Evolutionary conservation across 176 grass and related monocot species (phyloP).

Genomic region (Cenchrus fungigraminus): DNA sequence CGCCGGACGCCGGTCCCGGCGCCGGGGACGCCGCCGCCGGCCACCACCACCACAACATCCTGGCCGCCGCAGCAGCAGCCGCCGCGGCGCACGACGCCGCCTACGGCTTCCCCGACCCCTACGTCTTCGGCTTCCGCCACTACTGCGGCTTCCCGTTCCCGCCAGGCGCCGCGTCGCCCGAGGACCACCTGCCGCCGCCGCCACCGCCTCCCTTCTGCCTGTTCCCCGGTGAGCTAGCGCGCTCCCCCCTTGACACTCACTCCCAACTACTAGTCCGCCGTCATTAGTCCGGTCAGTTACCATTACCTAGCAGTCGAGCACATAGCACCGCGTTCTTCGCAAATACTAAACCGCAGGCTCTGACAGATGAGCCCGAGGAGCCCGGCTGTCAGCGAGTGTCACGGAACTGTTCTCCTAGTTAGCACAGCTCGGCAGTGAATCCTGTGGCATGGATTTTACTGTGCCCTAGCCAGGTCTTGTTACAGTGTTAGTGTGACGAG

Average conservation of each 20-base stretch:
- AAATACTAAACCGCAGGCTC: not conserved
- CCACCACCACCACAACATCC: not conserved
- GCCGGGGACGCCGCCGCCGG: not conserved
- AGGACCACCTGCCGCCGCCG: constrained; percentile 16
- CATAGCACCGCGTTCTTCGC: not conserved
- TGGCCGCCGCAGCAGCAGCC: constrained; percentile 24
- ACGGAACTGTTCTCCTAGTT: not conserved
- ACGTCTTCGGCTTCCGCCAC: constrained; percentile 34
- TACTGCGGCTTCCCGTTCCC: constrained; percentile 40
- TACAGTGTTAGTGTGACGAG: not conserved
- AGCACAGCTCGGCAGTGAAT: not conserved
- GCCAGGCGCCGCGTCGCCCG: constrained; percentile 7
- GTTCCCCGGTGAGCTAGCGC: constrained; percentile 48
- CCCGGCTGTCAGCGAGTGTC: not conserved
- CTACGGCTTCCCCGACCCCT: constrained; percentile 35
- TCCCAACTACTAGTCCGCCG: not conserved
- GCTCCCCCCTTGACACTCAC: not conserved
- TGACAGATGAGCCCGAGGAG: not conserved
- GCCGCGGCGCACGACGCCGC: constrained; percentile 32
- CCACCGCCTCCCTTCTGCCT: constrained; percentile 30
- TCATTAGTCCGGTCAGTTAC: not conserved
- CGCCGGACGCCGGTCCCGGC: not conserved
- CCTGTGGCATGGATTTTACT: not conserved
- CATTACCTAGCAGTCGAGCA: not conserved
- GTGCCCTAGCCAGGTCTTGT: not conserved